phyloP scores from a whole-genome alignment of 768 basidiomycete genomes.

The Russula virescens region DNA sequence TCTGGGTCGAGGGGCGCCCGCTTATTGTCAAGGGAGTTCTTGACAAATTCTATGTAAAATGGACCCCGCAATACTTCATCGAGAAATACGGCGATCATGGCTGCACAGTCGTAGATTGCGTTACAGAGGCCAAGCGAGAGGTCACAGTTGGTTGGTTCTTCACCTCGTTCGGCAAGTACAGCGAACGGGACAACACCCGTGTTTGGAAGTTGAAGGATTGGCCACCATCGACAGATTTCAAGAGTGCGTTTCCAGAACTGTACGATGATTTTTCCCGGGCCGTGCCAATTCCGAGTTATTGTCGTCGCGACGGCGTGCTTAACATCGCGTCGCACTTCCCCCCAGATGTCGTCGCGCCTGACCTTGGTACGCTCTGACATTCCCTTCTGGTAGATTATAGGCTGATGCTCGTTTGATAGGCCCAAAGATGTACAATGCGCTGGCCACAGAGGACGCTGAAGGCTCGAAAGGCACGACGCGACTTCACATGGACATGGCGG shows the following conservation, averaged over 20 bases:
- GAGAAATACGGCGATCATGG: slow-evolving; percentile 54
- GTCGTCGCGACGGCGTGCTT: slow-evolving; percentile 78
- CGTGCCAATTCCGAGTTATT: slow-evolving; percentile 85
- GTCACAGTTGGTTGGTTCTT: slow-evolving; percentile 22
- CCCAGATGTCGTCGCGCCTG: slow-evolving; percentile 67
- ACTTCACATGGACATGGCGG: slow-evolving; percentile 92
- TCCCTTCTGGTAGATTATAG: not conserved
- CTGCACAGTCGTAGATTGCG: slow-evolving; percentile 51
- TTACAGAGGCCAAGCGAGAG: slow-evolving; percentile 14
- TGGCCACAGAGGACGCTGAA: slow-evolving; percentile 57
- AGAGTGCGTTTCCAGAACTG: slow-evolving; percentile 71
- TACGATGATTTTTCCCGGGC: slow-evolving; percentile 79
- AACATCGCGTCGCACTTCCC: slow-evolving; percentile 91
- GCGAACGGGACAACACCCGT: slow-evolving; percentile 41
- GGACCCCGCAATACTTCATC: slow-evolving; percentile 82
- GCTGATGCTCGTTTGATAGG: slow-evolving; percentile 40
- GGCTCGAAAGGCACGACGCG: slow-evolving; percentile 82
- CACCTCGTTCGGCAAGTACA: slow-evolving; percentile 14
- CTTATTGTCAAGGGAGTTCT: slow-evolving; percentile 68
- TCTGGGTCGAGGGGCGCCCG: slow-evolving; percentile 74
- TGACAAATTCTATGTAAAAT: slow-evolving; percentile 58
- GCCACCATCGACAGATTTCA: slow-evolving; percentile 85
- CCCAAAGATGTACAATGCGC: slow-evolving; percentile 94
- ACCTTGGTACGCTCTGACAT: slow-evolving; percentile 49
- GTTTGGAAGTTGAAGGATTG: slow-evolving; percentile 72